Evolutionary conservation across 2,329 filamentous ascomycete species (phyloP).

Genomic region (Alternaria arborescens): DNA sequence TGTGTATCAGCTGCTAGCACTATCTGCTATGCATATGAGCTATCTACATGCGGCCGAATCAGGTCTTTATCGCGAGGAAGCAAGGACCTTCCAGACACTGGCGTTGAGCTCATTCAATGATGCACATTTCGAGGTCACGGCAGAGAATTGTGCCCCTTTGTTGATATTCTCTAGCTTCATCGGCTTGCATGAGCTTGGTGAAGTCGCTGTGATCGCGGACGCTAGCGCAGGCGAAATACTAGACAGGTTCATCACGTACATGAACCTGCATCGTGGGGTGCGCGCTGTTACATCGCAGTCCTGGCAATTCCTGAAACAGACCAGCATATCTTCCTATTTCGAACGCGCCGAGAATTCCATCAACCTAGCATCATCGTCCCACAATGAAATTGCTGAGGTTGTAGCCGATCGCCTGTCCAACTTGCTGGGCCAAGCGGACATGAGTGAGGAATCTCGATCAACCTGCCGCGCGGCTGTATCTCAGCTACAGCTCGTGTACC

Average conservation of each 20-base stretch:
- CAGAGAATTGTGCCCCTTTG: not conserved
- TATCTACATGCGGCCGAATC: not conserved
- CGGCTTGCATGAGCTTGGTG: not conserved
- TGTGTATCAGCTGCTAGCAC: not conserved
- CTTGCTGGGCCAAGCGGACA: not conserved
- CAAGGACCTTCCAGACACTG: not conserved
- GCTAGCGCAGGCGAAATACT: not conserved
- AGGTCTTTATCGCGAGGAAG: not conserved
- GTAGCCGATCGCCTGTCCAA: not conserved
- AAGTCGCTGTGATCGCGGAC: not conserved
- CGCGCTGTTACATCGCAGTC: not conserved
- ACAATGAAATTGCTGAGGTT: not conserved
- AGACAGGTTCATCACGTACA: slow-evolving; percentile 4
- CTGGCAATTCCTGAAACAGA: not conserved
- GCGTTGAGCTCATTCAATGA: not conserved
- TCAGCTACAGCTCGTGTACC: not conserved
- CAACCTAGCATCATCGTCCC: not conserved
- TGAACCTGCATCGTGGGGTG: slow-evolving; percentile 6
- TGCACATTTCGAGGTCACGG: not conserved
- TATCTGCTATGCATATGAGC: not conserved
- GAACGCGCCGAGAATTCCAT: not conserved
- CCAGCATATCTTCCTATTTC: not conserved
- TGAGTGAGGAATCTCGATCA: not conserved
- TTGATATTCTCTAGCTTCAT: not conserved
- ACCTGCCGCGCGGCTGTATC: not conserved